Evolutionary conservation across 2,329 filamentous ascomycete genomes (phyloP).

Genomic region (Gnomoniopsis smithogilvyi): DNA sequence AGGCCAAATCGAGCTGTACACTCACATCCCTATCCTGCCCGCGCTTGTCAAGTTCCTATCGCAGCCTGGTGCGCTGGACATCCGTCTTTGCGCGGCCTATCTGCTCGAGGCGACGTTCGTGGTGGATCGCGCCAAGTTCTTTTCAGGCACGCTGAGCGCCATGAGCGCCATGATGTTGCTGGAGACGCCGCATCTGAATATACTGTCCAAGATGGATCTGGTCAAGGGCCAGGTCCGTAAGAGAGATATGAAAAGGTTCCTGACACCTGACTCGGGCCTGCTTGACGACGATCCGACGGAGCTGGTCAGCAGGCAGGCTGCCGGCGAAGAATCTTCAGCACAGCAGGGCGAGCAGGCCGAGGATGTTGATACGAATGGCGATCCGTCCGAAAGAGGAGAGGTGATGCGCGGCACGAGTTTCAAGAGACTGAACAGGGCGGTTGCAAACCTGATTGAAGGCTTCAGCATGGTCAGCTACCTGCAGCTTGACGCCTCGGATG

Average conservation of each 20-base stretch:
- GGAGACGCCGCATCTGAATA: slow-evolving; percentile 93
- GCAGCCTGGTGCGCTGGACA: slow-evolving; percentile 75
- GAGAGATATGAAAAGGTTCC: slow-evolving; percentile 83
- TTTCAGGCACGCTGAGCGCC: slow-evolving; percentile 88
- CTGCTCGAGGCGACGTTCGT: slow-evolving; percentile 95
- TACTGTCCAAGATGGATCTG: slow-evolving; percentile 96
- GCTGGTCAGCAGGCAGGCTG: slow-evolving; percentile 36
- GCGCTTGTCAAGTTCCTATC: slow-evolving; percentile 79
- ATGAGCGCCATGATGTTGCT: slow-evolving; percentile 99
- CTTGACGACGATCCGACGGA: slow-evolving; percentile 75
- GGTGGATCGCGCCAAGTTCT: slow-evolving; percentile 94
- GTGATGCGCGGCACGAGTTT: slow-evolving; percentile 82
- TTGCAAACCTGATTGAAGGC: slow-evolving; percentile 88
- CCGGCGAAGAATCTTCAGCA: slow-evolving; percentile 45
- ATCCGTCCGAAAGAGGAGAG: slow-evolving; percentile 63
- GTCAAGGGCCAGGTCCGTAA: slow-evolving; percentile 85
- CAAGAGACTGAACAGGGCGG: slow-evolving; percentile 77
- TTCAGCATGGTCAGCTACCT: slow-evolving; percentile 98
- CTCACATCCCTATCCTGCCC: slow-evolving; percentile 90
- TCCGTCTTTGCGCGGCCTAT: slow-evolving; percentile 90
- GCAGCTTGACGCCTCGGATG: slow-evolving; percentile 80
- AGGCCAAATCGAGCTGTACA: slow-evolving; percentile 97
- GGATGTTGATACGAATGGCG: slow-evolving; percentile 49
- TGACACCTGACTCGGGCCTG: slow-evolving; percentile 79
- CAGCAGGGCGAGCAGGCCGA: slow-evolving; percentile 48